phyloP scores from a whole-genome alignment of 1,284 basidiomycete species.

The Fomitopsis pinicola region DNA sequence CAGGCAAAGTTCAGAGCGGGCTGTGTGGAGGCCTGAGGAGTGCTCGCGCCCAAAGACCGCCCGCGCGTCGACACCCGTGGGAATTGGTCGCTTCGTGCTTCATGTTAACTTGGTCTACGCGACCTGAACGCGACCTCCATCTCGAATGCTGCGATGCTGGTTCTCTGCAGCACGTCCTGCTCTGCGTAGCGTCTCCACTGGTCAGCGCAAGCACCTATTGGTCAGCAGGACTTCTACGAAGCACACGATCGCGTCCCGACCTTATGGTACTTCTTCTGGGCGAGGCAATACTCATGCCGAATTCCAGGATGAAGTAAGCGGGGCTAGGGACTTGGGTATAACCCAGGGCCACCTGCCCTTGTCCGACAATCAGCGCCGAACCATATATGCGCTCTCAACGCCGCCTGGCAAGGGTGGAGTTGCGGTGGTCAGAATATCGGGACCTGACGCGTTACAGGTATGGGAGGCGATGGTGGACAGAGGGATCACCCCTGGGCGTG shows the following conservation, averaged over 20 bases:
- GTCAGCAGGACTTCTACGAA: background rate
- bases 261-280: background rate
- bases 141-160: constrained; percentile 12
- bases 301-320: background rate
- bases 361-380: constrained; percentile 61
- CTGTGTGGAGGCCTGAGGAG: background rate
- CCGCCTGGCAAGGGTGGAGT: constrained; percentile 81
- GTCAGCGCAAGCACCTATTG: background rate
- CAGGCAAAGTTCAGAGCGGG: background rate
- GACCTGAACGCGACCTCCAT: constrained; percentile 17
- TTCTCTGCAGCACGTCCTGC: constrained; percentile 3
- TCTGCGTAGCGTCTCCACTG: background rate
- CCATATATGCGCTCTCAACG: constrained; percentile 85
- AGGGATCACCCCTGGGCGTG: constrained; percentile 11
- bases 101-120: background rate
- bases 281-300: background rate
- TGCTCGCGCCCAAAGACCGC: background rate
- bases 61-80: constrained; percentile 11
- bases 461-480: constrained; percentile 51
- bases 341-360: constrained; percentile 16
- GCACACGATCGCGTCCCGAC: background rate
- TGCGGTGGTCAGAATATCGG: constrained; percentile 78
- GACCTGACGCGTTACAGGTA: constrained; percentile 60
- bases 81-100: constrained; percentile 8
- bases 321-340: background rate